Conservation (phyloP, 2,329 filamentous ascomycete genomes). For the Hypoxylon sp. region DNA sequence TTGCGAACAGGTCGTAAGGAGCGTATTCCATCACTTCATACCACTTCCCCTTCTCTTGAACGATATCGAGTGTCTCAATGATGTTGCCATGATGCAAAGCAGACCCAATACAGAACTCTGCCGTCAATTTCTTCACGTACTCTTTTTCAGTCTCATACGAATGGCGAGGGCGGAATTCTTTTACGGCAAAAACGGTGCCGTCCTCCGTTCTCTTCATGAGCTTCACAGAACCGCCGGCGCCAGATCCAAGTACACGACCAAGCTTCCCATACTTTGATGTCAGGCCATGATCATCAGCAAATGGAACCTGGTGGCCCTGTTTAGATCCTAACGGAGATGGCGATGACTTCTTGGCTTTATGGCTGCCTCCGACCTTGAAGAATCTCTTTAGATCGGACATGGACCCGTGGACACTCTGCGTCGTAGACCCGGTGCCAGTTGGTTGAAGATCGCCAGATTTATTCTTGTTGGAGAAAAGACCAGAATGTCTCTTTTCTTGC, state of each 20-base stretch:
- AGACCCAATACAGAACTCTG: constrained; percentile 97
- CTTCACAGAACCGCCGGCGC: constrained; percentile 93
- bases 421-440: constrained; percentile 63
- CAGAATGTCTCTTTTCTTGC: constrained; percentile 66
- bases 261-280: constrained; percentile 95
- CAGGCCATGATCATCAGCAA: constrained; percentile 92
- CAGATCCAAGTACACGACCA: constrained; percentile 91
- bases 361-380: constrained; percentile 81
- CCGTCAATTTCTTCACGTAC: constrained; percentile 97
- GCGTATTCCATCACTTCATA: constrained; percentile 99
- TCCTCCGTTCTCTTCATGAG: constrained; percentile 95
- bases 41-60: constrained; percentile 94
- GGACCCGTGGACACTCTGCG: constrained; percentile 75
- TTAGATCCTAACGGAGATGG: constrained; percentile 68
- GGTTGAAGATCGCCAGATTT: constrained; percentile 60
- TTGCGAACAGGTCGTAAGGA: constrained; percentile 94
- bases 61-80: constrained; percentile 96
- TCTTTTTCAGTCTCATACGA: constrained; percentile 94
- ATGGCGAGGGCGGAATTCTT: constrained; percentile 93
- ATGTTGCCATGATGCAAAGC: constrained; percentile 98
- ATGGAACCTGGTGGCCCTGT: constrained; percentile 78
- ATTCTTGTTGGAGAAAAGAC: constrained; percentile 56
- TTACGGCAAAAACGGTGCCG: constrained; percentile 94
- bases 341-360: constrained; percentile 78
- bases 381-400: constrained; percentile 98